Evolutionary conservation across 2,329 filamentous ascomycete genomes (phyloP).

Genomic region (Neurospora sp.): DNA sequence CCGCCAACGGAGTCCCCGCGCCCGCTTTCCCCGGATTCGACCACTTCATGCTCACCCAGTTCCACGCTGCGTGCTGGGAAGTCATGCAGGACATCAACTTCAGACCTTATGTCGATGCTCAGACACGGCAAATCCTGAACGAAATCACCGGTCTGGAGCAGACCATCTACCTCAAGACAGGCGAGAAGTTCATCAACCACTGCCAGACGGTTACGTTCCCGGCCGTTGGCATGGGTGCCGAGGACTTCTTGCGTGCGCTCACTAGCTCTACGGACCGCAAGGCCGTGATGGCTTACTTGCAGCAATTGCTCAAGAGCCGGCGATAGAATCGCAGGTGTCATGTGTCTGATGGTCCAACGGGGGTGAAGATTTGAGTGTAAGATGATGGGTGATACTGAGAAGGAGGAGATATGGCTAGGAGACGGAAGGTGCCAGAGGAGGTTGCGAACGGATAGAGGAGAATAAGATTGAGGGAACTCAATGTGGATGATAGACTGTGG

Average conservation of each 20-base stretch:
- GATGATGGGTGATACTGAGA: not conserved
- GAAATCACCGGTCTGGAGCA: slow-evolving; percentile 86
- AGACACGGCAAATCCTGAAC: slow-evolving; percentile 76
- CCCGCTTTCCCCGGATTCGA: slow-evolving; percentile 79
- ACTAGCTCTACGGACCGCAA: slow-evolving; percentile 52
- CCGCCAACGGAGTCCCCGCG: slow-evolving; percentile 39
- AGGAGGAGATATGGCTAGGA: not conserved
- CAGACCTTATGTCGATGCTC: slow-evolving; percentile 70
- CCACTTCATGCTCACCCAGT: slow-evolving; percentile 77
- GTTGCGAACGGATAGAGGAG: not conserved
- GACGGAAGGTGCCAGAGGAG: not conserved
- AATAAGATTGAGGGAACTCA: not conserved
- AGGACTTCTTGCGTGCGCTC: slow-evolving; percentile 48
- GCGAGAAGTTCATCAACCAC: slow-evolving; percentile 66
- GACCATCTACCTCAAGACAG: slow-evolving; percentile 83
- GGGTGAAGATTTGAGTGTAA: not conserved
- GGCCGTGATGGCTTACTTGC: slow-evolving; percentile 54
- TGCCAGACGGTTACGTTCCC: slow-evolving; percentile 56
- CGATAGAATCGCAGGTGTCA: slow-evolving; percentile 10
- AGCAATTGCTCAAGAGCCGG: slow-evolving; percentile 42
- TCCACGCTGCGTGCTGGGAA: slow-evolving; percentile 85
- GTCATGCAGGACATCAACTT: slow-evolving; percentile 72
- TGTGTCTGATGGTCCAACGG: not conserved
- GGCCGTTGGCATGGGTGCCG: slow-evolving; percentile 52
- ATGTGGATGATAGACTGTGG: not conserved